phyloP scores from a whole-genome alignment of 2,329 filamentous ascomycete species.

The Aspergillus clavatus region DNA sequence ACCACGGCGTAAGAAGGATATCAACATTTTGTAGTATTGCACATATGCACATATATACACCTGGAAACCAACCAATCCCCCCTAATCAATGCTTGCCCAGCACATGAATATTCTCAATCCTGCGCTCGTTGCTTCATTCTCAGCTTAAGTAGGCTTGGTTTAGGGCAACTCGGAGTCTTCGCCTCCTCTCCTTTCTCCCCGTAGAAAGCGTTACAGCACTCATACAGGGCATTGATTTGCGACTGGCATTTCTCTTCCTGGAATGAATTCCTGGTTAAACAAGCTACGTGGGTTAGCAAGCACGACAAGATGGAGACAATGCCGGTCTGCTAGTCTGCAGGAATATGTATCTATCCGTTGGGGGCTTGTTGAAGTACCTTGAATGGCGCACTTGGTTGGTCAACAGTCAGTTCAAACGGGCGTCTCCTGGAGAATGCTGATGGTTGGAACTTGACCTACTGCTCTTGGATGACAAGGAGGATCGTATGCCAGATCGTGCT shows the following conservation, averaged over 20 bases:
- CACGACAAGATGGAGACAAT: no score
- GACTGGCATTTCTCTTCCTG: constrained; percentile 76
- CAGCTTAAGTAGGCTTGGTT: constrained; percentile 69
- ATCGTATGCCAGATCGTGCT: constrained; percentile 67
- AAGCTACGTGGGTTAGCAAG: constrained; percentile 56
- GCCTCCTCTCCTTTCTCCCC: constrained; percentile 70
- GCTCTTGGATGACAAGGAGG: constrained; percentile 83
- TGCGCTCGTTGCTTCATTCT: constrained; percentile 75
- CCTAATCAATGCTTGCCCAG: no score
- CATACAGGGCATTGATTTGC: constrained; percentile 79
- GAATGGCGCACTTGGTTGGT: constrained; percentile 70
- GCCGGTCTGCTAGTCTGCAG: no score
- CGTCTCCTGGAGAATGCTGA: not conserved
- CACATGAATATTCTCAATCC: constrained; percentile 12
- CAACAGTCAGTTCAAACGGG: constrained; percentile 15
- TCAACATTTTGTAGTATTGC: constrained; percentile 2
- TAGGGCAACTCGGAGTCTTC: constrained; percentile 77
- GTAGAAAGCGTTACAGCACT: constrained; percentile 91
- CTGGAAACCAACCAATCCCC: constrained; percentile 1
- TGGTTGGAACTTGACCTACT: constrained; percentile 47
- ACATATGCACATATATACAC: constrained; percentile 2
- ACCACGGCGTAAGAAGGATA: no score
- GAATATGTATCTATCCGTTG: not conserved
- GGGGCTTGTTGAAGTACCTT: constrained; percentile 56
- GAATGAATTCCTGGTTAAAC: constrained; percentile 77